Evolutionary conservation across 176 grass and related monocot genomes (phyloP).

Genomic region (Hyparrhenia diplandra): DNA sequence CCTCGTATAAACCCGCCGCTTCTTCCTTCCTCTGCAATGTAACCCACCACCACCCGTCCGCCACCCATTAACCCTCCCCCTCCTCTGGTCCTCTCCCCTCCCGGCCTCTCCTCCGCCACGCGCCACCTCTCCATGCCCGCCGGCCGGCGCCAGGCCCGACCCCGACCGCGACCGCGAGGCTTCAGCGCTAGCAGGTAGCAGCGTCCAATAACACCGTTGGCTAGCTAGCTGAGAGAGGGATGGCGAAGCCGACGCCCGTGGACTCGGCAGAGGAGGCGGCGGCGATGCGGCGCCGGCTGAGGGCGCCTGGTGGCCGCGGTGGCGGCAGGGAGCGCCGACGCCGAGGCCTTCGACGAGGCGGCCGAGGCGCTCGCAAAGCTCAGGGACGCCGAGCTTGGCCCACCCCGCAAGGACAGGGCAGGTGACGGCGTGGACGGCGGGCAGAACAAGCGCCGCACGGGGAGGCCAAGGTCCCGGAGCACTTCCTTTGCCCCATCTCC

Average conservation of each 20-base stretch:
- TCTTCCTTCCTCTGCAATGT: background rate
- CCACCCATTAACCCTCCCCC: too few relatives aligned
- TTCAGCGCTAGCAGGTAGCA: background rate
- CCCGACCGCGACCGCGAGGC: background rate
- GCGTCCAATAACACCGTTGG: background rate
- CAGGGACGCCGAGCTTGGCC: constrained; percentile 36
- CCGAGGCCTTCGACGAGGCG: constrained; percentile 49
- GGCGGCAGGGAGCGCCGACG: constrained; percentile 18
- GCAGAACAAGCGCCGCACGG: background rate
- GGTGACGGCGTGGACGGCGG: background rate
- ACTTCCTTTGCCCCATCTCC: constrained; percentile 80
- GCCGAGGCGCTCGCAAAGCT: constrained; percentile 45
- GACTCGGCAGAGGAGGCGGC: constrained; percentile 28
- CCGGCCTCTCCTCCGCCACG: background rate
- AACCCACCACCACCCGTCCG: background rate
- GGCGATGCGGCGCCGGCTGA: constrained; percentile 44
- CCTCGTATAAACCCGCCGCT: background rate
- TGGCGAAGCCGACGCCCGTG: constrained; percentile 27
- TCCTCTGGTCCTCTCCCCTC: too few relatives aligned
- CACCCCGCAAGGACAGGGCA: background rate
- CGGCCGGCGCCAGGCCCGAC: background rate
- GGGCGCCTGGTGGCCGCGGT: constrained; percentile 47
- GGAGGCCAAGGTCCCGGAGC: constrained; percentile 34
- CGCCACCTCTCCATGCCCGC: background rate
- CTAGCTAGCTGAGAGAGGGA: background rate